Base-by-base conservation (phyloP, 192 early-diverging fungal genomes). In the Umbelopsis vinacea region DNA sequence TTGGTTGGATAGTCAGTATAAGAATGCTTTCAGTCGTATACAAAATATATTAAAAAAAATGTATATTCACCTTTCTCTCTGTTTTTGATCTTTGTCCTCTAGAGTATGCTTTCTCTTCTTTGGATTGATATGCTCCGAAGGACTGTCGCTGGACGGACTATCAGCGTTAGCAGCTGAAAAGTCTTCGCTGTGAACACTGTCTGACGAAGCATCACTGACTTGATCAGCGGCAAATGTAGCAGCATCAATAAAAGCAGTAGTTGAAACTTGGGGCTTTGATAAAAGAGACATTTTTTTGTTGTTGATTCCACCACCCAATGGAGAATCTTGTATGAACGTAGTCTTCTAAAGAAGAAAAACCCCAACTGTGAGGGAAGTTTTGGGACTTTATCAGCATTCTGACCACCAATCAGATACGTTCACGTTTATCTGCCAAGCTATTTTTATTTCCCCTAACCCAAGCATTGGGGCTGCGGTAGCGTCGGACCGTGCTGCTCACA, bases 1-100 rank as follows among this genome's bases (percentile, higher is more conserved):
- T 43, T 1, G 1, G 29, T 29, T 29, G 29, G n/a, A n/a, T 29
- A 29, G 29, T 46, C 57, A 63, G 26, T n/a, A 57, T 38, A 12
- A 2, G 33, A 38, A 19, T 0, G 15, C 15, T 17, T 6, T 9
- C 1, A 29, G 6, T 63, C 4, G 19, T 15, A 35, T 35, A 33
- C 24, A 46, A 22, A 14, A 57, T 21, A 17, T 21, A 17, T 67
- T 29, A 40, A 47, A 37, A 52, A 33, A 37, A 35, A 23, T n/a
- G n/a, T n/a, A 35, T 55, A 46, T 46, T 55, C 54, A 74, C 73
- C 73, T 74, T 70, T 79, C 77, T 69, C 55, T 79, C 4, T 73
- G 70, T 66, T 74, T 79, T 67, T 79, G 77, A 26, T 74, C 73
- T 67, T 74, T 74, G 33, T 74, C 68, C 26, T 74, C 73, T 66